A percentile compares a stretch with the other conserved stretches of the same genome.
Conservation (phyloP, 2,329 filamentous ascomycete genomes). For the Dothidotthia symphoricarpi region DNA sequence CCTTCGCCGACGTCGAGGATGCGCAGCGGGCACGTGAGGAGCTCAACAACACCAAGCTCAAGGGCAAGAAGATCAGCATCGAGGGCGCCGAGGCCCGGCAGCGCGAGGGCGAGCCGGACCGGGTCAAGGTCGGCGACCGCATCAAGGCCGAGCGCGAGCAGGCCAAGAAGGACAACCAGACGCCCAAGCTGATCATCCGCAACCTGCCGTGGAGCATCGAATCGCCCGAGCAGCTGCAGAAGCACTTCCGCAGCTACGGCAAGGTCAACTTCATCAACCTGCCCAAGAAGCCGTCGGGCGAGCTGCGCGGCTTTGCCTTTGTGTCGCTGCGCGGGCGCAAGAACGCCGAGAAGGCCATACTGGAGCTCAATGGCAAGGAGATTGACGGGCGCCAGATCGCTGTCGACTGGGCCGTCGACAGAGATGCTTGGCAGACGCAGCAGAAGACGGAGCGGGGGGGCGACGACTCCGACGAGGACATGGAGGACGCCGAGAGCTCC, state of each 20-base stretch:
- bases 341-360: slow-evolving; percentile 87
- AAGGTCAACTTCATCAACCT: slow-evolving; percentile 87
- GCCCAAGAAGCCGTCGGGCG: slow-evolving; percentile 68
- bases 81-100: slow-evolving; percentile 86
- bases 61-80: slow-evolving; percentile 78
- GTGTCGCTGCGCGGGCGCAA: slow-evolving; percentile 82
- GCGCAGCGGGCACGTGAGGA: slow-evolving; percentile 76
- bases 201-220: slow-evolving; percentile 97
- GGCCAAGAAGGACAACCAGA: slow-evolving; percentile 61
- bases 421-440: slow-evolving; percentile 72
- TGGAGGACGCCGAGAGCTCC: slow-evolving; percentile 37
- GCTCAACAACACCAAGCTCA: slow-evolving; percentile 73
- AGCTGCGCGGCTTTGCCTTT: slow-evolving; percentile 86
- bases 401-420: slow-evolving; percentile 96
- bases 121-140: slow-evolving; percentile 44
- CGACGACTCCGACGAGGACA: slow-evolving; percentile 44
- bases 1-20: slow-evolving; percentile 91
- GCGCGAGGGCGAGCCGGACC: slow-evolving; percentile 53
- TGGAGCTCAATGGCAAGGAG: slow-evolving; percentile 81
- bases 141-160: slow-evolving; percentile 68
- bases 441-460: slow-evolving; percentile 47
- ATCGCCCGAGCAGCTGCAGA: slow-evolving; percentile 72
- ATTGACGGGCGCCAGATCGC: slow-evolving; percentile 85
- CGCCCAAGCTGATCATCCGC: slow-evolving; percentile 83
- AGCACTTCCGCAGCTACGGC: slow-evolving; percentile 81